Base-by-base conservation (phyloP, 345 rosid genomes). In the Geranium brycei region DNA sequence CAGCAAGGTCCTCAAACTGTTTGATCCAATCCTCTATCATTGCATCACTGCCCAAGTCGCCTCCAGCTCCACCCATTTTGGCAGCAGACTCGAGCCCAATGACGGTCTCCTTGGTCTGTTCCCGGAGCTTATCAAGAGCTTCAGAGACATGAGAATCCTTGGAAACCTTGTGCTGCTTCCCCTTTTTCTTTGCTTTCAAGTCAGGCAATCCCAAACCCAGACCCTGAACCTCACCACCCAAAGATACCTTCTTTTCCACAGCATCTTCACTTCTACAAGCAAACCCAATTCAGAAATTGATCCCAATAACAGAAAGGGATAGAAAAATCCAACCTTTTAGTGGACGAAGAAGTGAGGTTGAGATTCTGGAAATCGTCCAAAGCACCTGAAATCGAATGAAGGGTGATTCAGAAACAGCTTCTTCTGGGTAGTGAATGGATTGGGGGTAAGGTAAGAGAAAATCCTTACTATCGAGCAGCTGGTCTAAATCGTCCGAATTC, bases 331-430 rank as follows among this genome's bases (percentile, higher is more conserved):
- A 57, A 82, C 93, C 53, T 47, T 8, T 47, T 8, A 47, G 15
- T 6, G 13, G 53, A 47, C 53, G 82, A 62, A 67, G 74, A 71
- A 41, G 76, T 67, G 18, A 95, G 85, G 68, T 88, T 91, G 77
- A 95, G 92, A 76, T 63, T 80, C 81, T 88, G 89, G 80, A 95
- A 91, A 84, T 95, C 99, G 75, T 87, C 95, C 88, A 95, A 81
- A 72, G 93, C 99, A 69, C 99, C 99, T 95, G 83, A 66, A 76
- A 62, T 23, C 58, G 61, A 56, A 31, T 60, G 62, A 63, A 11
- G 19, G 28, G 51, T 62, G 68, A 47, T 57, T 59, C 19, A 56
- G 30, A 56, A 35, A 53, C 53, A 35, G 17, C 18, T 19, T 23
- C 28, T 23, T 23, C 28, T 23, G 28, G 23, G 41, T 56, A 16